Percentiles rank a stretch among this genome's conserved stretches.
These are phyloP conservation scores for Phytophthora fragariaefolia DNA, from an alignment of 352 stramenopile species.

Conservation along the genomic window DNA sequence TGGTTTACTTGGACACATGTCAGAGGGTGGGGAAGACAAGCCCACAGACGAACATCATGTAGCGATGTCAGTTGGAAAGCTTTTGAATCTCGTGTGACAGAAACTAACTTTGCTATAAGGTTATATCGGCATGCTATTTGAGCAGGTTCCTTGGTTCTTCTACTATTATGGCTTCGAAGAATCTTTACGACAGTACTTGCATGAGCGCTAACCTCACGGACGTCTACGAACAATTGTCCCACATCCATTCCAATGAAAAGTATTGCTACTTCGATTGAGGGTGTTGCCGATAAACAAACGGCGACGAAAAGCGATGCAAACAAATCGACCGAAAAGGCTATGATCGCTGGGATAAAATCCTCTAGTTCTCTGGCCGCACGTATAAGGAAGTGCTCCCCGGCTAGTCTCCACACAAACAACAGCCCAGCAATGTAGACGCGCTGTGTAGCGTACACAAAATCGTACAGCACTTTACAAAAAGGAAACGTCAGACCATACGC, in stretches of 20 bases:
- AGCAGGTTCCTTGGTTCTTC: neutral
- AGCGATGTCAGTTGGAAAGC: neutral
- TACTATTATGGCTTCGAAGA: neutral
- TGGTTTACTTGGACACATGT: neutral
- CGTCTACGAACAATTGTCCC: constrained; percentile 1
- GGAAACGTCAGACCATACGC: neutral
- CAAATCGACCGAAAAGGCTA: constrained; percentile 3
- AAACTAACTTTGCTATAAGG: neutral
- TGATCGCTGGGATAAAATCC: neutral
- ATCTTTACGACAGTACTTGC: neutral
- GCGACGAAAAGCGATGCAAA: neutral
- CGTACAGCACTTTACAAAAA: neutral
- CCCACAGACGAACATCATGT: neutral
- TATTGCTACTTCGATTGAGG: neutral
- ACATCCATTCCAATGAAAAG: neutral
- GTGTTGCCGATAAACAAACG: neutral
- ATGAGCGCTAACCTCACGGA: neutral
- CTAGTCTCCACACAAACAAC: neutral
- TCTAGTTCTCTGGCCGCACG: neutral
- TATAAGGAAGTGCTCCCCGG: neutral
- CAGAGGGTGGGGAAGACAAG: neutral
- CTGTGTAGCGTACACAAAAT: neutral
- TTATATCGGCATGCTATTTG: neutral
- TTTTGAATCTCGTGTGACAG: neutral
- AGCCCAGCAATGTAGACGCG: neutral